A percentile compares a stretch with the other conserved stretches of the same genome.
Conservation (phyloP, 2,329 filamentous ascomycete genomes). For the Curvularia sp. region DNA sequence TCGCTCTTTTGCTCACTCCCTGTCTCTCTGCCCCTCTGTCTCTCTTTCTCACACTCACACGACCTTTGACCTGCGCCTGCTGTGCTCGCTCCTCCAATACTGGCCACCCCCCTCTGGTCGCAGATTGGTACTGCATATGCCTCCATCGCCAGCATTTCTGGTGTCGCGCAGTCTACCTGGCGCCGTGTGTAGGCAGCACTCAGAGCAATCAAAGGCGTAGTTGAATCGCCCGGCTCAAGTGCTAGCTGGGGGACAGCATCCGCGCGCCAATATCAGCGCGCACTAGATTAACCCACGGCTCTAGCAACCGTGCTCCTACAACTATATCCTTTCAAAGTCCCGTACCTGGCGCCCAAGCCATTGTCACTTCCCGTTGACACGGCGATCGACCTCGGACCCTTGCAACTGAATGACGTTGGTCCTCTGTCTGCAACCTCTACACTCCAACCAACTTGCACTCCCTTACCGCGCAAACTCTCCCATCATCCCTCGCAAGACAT, state of each 20-base stretch:
- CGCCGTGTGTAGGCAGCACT: slow-evolving; percentile 30
- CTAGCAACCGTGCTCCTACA: slow-evolving; percentile 28
- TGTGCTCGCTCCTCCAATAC: slow-evolving; percentile 43
- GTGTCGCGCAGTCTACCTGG: slow-evolving; percentile 38
- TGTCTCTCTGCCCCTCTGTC: neutral
- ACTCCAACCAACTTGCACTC: slow-evolving; percentile 26
- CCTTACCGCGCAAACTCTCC: slow-evolving; percentile 27
- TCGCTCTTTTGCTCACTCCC: neutral
- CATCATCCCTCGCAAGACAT: slow-evolving; percentile 34
- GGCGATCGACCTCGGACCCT: slow-evolving; percentile 47
- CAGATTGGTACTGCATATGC: slow-evolving; percentile 43
- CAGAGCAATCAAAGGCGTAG: slow-evolving; percentile 34
- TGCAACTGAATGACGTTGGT: slow-evolving; percentile 52
- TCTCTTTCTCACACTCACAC: slow-evolving; percentile 26
- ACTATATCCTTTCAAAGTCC: slow-evolving; percentile 26
- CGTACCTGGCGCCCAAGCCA: slow-evolving; percentile 40
- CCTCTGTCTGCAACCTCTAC: slow-evolving; percentile 35
- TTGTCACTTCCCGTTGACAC: slow-evolving; percentile 34
- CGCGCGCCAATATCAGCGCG: slow-evolving; percentile 38
- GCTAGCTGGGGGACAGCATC: slow-evolving; percentile 47
- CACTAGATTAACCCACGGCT: slow-evolving; percentile 33
- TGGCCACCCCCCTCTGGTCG: slow-evolving; percentile 50
- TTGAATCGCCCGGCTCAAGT: slow-evolving; percentile 45
- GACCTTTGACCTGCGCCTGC: slow-evolving; percentile 40
- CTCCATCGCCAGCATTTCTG: slow-evolving; percentile 39